Evolutionary conservation across 2,329 filamentous ascomycete species (phyloP).

Genomic region (Ophiostoma sp.): DNA sequence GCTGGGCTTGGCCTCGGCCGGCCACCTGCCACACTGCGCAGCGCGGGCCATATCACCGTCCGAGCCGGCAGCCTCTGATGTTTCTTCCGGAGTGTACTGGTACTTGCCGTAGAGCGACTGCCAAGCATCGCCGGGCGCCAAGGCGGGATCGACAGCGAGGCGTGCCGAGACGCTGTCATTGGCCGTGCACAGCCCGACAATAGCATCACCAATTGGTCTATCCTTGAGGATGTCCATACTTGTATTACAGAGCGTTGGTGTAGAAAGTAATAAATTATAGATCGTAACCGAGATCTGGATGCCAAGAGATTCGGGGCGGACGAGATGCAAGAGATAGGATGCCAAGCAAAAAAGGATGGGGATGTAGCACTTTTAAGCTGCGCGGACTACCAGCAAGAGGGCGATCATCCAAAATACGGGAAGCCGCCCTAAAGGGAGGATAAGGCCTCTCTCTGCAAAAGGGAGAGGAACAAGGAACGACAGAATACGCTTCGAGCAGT

Average conservation of each 20-base stretch:
- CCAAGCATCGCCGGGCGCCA: constrained; percentile 50
- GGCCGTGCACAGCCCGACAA: constrained; percentile 49
- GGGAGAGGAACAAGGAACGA: too few species aligned
- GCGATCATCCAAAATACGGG: neutral
- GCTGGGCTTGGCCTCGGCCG: constrained; percentile 48
- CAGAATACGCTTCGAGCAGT: too few species aligned
- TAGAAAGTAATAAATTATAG: neutral
- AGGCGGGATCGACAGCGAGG: constrained; percentile 47
- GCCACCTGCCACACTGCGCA: constrained; percentile 61
- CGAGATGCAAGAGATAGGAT: constrained; percentile 3
- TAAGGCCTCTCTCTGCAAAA: too few species aligned
- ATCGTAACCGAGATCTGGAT: neutral
- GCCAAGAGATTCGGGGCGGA: neutral
- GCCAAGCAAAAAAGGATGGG: constrained; percentile 4
- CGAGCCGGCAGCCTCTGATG: constrained; percentile 26
- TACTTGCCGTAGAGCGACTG: constrained; percentile 47
- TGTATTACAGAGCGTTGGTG: neutral
- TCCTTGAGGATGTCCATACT: constrained; percentile 16
- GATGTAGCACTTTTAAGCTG: constrained; percentile 4
- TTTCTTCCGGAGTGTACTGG: constrained; percentile 26
- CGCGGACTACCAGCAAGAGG: neutral
- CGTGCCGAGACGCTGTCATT: constrained; percentile 52
- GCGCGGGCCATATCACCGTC: constrained; percentile 48
- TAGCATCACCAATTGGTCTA: constrained; percentile 38
- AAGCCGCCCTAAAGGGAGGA: neutral